Percentiles rank a stretch among this genome's conserved stretches.
These are phyloP conservation scores for Wickerhamomyces tratensis DNA, from an alignment of 805 yeast genomes.

Conservation along the genomic window DNA sequence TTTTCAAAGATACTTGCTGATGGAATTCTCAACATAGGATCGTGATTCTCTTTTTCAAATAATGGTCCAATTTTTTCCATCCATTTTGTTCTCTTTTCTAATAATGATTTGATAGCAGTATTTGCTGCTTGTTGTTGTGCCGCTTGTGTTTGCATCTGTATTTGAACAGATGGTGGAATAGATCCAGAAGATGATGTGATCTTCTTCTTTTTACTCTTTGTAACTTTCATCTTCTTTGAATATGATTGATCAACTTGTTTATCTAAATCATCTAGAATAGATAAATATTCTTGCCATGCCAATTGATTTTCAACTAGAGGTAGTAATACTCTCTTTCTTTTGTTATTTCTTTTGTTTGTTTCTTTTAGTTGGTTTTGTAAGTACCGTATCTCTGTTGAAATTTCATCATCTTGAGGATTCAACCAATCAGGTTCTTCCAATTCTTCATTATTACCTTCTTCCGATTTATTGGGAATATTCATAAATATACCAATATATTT, in stretches of 20 bases:
- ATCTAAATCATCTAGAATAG: conserved; percentile 86
- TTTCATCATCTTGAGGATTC: conserved; percentile 85
- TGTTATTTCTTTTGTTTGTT: conserved; percentile 53
- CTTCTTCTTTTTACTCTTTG: conserved; percentile 37
- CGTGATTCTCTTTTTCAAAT: conserved; percentile 44
- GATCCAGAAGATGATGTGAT: conserved; percentile 15
- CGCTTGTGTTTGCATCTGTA: conserved; percentile 20
- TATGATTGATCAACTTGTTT: conserved; percentile 96
- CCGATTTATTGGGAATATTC: conserved; percentile 29
- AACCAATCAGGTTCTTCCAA: conserved; percentile 49
- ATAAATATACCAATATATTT: conserved; percentile 84
- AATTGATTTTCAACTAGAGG: conserved; percentile 79
- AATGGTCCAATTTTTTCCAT: conserved; percentile 81
- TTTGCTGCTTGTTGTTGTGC: conserved; percentile 64
- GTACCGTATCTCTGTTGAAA: conserved; percentile 70
- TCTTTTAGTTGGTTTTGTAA: conserved; percentile 61
- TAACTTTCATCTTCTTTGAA: conserved; percentile 67
- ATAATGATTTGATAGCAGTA: conserved; percentile 64
- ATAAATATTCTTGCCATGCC: conserved; percentile 90
- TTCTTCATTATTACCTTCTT: conserved; percentile 12
- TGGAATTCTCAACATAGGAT: conserved; percentile 73
- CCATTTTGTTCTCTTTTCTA: conserved; percentile 89
- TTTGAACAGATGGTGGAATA: conserved; percentile 22
- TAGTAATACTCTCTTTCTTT: conserved; percentile 51
- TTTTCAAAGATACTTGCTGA: conserved; percentile 40